Base-by-base conservation (phyloP, 164 flowering plant genomes). In the Vitis amurensis region DNA sequence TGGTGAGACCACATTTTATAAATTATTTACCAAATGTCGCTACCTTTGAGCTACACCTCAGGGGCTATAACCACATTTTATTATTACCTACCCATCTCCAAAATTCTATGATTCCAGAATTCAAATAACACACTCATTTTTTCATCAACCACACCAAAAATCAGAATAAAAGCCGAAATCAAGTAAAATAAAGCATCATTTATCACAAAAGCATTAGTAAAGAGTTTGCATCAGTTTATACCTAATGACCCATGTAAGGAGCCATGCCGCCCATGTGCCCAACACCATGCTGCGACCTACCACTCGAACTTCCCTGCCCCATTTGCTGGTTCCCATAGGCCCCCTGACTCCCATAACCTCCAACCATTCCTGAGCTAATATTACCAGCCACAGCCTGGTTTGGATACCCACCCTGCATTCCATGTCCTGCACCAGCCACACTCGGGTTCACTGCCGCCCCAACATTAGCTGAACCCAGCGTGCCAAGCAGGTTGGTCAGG, bases 221-320 rank as follows among this genome's bases (percentile, higher is more conserved):
- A 27, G 6, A 27, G 47, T 3, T 27, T 29, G 59, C 19, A 19
- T 57, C 6, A 5, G 2, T 8, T 5, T 6, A 37, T 37, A 63
- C 51, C 74, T 80, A 77, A n/a, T 84, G 91, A 52, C 91, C 90
- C 84, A 82, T 76, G 71, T 85, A 89, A 19, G 87, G 89, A 3
- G 77, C 57, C 49, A 50, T 76, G 17, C 86, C 83, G 19, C 88
- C 86, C 73, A 73, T 75, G 48, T 73, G 85, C 13, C 84, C 88
- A 60, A 44, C 82, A 52, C 85, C 89, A 44, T 82, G 84, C 73
- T 83, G 91, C 15, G 83, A 70, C 66, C 91, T 82, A 66, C 87
- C 87, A 71, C 44, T 37, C 44, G 79, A 13, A 60, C 78, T 72
- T 0, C 80, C 80, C 59, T 83, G 92, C 3, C 85, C 88, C 76